Conservation (phyloP, 257 asterid genomes). For the Solanum dulcamara region DNA sequence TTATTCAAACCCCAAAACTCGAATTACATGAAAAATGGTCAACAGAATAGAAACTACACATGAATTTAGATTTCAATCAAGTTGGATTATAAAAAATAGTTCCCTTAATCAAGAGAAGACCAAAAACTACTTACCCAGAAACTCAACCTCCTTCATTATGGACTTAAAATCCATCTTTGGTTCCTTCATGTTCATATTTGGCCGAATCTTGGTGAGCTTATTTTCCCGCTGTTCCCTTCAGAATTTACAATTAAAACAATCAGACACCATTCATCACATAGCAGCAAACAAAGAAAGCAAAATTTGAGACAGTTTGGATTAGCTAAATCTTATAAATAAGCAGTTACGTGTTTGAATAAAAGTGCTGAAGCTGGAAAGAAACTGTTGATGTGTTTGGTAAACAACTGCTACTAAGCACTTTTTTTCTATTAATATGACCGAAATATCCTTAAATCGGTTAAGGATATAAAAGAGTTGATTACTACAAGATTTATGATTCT, state of each 20-base stretch:
- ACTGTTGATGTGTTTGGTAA: not conserved
- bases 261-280: not conserved
- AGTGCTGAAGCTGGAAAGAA: not conserved
- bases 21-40: not conserved
- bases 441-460: not conserved
- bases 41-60: not conserved
- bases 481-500: not conserved
- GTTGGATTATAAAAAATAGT: not conserved
- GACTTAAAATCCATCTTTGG: slow-evolving; percentile 40
- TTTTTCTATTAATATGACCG: not conserved
- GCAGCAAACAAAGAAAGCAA: not conserved
- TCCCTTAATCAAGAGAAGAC: not conserved
- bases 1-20: not conserved
- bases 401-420: not conserved
- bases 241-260: not conserved
- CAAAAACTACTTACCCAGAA: slow-evolving; percentile 27
- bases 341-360: not conserved
- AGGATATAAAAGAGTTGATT: not conserved
- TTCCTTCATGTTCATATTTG: slow-evolving; percentile 12
- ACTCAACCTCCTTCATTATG: slow-evolving; percentile 49
- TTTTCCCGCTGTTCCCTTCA: not conserved
- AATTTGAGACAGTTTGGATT: not conserved
- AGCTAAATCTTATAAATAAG: not conserved
- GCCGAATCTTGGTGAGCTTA: not conserved
- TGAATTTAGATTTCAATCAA: not conserved